Base-by-base conservation (phyloP, 768 basidiomycete genomes). In the Sarcodon aspratus region DNA sequence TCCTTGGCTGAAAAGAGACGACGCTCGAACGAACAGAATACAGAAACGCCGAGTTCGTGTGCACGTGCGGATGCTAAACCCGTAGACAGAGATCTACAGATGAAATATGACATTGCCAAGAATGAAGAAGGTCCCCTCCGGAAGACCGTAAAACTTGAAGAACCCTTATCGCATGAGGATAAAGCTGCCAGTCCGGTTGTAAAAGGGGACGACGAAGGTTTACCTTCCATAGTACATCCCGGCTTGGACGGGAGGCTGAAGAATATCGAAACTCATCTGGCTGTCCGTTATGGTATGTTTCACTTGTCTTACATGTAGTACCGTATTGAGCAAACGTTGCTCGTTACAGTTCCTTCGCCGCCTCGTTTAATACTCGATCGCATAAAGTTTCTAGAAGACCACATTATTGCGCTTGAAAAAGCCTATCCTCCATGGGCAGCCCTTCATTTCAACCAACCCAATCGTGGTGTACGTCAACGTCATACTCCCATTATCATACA, bases 361-460 rank as follows among this genome's bases (percentile, higher is more conserved):
- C 87, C 88, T 0, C 74, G 71, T 7, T 79, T 74, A 4, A 64
- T 90, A 17, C 67, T 82, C 18, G 68, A 75, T 31, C 78, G 87
- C 1, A 64, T 91, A 13, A 77, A 78, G 52, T 79, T 77, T 52
- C 62, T 91, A 1, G 87, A 91, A 61, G 82, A 87, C 35, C 86
- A 89, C 56, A 73, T 91, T 51, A 71, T 84, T 35, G 73, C 72
- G 45, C 69, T 91, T 1, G 87, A 91, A 61, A 85, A 78, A 56
- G 85, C 88, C 47, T 89, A 86, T 57, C 87, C 87, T 3, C 85
- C 87, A 6, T 90, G 87, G 87, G 85, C 87, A 0, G 85, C 87
- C 7, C 66, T 90, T n/a, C 87, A 90, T 59, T 90, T 90, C 61
- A 88, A 85, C 49, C 87, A 91, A 59, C 88, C 88, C 3, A 74